Evolutionary conservation across 2,329 filamentous ascomycete species (phyloP), one percentile per base, ranked within the genome.

Genomic region (Colletotrichum nymphaeae): DNA sequence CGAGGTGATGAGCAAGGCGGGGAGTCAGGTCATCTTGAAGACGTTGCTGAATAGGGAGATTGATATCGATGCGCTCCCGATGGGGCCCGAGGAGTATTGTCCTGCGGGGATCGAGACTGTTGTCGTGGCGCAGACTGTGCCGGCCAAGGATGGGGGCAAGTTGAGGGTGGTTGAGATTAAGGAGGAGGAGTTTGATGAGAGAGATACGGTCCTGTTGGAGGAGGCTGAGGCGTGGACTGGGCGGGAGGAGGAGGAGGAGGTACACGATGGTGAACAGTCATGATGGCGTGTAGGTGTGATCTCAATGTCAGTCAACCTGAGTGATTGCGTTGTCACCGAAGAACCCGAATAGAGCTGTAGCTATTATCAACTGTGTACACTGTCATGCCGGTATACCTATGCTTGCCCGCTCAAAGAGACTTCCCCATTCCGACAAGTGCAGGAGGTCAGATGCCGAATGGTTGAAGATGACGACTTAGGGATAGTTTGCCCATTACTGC

Each of bases 1-100:
- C 80, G 90, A 94, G 78, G 95, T 98, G 11, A 97, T 98, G 93
- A 97, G 94, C 79, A 98, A 98, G 83, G 94, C 93, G 0, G 96
- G 96, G 0, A 93, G 93, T 8, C 91, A 90, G 69, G 95, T 98
- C 28, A 91, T 98, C 35, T 84, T 98, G 70, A 93, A 93, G 83
- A 91, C 89, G 74, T 80, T 98, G 67, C 81, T 98, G 65, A 92
- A 93, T 24, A 87, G 91, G 81, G 90, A 95, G 35, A 93, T 98
- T 69, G 94, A 98, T 81, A 84, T 97, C 4, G 94, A 97, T 52
- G 86, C 88, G n/a, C 82, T 98, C 79, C 95, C 95, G 0, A 97
- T 95, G 91, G 95, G 95, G 0, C 92, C 93, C 1, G 94, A 97
- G 76, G 88, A 92, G 74, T 86, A 90, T 67, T 89, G 88, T 22